Evolutionary conservation across 805 yeast species (phyloP).

Genomic region (Blastobotrys parvus): DNA sequence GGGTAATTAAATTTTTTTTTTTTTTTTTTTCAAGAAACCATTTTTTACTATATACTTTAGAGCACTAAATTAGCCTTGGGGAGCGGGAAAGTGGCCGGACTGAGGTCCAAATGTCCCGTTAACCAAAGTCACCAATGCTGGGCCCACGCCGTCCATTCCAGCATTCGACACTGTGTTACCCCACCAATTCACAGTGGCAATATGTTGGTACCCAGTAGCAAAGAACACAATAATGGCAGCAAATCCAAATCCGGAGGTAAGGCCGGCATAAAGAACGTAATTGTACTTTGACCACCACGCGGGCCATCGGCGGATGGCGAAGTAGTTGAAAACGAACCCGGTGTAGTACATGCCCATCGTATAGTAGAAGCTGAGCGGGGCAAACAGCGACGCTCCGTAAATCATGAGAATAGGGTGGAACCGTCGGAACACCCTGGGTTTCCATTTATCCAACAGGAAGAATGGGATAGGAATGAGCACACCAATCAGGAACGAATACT

Average conservation of each 20-base stretch:
- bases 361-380: constrained; percentile 39
- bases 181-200: constrained; percentile 40
- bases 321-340: constrained; percentile 39
- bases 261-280: constrained; percentile 39
- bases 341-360: no score
- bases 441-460: constrained; percentile 1
- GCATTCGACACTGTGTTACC: constrained; percentile 33
- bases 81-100: constrained; percentile 8
- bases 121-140: constrained; percentile 7
- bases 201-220: constrained; percentile 34
- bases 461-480: constrained; percentile 7
- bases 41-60: no score
- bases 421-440: background rate
- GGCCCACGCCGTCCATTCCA: constrained; percentile 15
- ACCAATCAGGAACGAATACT: constrained; percentile 18
- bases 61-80: no score
- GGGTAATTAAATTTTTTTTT: no score
- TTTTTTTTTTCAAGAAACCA: no score
- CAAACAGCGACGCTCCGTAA: constrained; percentile 6
- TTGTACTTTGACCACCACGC: constrained; percentile 48
- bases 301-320: constrained; percentile 33
- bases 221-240: constrained; percentile 40
- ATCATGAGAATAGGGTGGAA: constrained; percentile 31
- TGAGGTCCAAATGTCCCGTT: constrained; percentile 13
- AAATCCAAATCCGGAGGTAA: constrained; percentile 43